Conservation (phyloP, 2,329 filamentous ascomycete species). For the Colletotrichum sidae region DNA sequence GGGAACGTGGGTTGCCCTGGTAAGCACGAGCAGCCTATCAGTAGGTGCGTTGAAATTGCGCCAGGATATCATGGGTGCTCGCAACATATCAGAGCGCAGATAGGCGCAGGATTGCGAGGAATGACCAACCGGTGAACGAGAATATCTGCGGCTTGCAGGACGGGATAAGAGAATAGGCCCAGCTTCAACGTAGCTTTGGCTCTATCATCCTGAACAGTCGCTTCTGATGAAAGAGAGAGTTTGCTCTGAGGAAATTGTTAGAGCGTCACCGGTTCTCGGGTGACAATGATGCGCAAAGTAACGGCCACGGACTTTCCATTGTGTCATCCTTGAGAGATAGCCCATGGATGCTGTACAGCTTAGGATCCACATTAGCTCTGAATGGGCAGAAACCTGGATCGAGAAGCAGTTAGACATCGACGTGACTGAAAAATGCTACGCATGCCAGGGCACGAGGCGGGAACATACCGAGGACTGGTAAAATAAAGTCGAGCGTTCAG, state of each 20-base stretch:
- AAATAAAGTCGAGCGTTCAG: constrained; percentile 82
- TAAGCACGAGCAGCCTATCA: not conserved
- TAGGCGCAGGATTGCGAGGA: not conserved
- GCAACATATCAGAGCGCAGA: no score
- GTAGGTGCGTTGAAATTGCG: not conserved
- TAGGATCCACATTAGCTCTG: constrained; percentile 97
- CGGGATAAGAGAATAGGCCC: constrained; percentile 94
- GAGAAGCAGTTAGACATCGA: not conserved
- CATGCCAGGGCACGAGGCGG: not conserved
- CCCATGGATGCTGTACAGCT: constrained; percentile 92
- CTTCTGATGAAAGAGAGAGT: constrained; percentile 70
- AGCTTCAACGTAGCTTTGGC: constrained; percentile 77
- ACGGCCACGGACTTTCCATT: constrained; percentile 82
- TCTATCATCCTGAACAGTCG: constrained; percentile 67
- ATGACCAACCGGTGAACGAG: constrained; percentile 77
- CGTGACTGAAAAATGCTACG: not conserved
- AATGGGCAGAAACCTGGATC: constrained; percentile 76
- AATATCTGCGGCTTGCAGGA: constrained; percentile 94
- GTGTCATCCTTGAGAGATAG: constrained; percentile 97
- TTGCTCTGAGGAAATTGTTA: constrained; percentile 69
- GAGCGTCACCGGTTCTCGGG: not conserved
- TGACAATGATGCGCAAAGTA: not conserved
- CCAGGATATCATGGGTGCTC: no score
- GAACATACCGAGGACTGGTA: constrained; percentile 74
- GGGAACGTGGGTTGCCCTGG: constrained; percentile 88